These are phyloP conservation scores for Ceratocystis destructans DNA, from an alignment of 2,329 filamentous ascomycete species.

Conservation along the genomic window DNA sequence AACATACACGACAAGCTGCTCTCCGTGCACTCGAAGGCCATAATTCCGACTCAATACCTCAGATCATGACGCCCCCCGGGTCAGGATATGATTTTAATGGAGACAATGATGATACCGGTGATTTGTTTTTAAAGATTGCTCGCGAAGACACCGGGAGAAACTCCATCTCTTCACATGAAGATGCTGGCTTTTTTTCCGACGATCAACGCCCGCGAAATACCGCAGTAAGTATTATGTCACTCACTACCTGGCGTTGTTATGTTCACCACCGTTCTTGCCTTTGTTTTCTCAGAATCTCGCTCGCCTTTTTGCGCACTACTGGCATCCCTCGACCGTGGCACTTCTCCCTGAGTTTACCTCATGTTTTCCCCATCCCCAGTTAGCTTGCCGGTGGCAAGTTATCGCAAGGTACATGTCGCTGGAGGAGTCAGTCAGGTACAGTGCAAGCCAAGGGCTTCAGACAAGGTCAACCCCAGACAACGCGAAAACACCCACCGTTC, in stretches of 20 bases:
- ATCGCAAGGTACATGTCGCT: neutral
- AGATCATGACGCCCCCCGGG: slow-evolving; percentile 10
- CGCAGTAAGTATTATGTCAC: slow-evolving; percentile 30
- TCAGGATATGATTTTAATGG: slow-evolving; percentile 21
- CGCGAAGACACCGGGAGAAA: slow-evolving; percentile 37
- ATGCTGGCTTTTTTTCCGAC: slow-evolving; percentile 20
- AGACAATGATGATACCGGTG: slow-evolving; percentile 40
- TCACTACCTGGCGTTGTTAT: slow-evolving; percentile 3
- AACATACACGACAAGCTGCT: slow-evolving; percentile 34
- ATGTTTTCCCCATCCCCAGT: neutral
- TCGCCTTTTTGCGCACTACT: slow-evolving; percentile 5
- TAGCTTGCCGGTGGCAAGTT: neutral
- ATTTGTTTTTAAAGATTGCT: slow-evolving; percentile 46
- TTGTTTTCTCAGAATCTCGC: slow-evolving; percentile 18
- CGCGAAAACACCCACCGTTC: slow-evolving; percentile 9
- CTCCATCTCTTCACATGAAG: slow-evolving; percentile 25
- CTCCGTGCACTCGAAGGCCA: slow-evolving; percentile 39
- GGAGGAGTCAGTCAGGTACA: slow-evolving; percentile 1
- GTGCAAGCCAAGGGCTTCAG: neutral
- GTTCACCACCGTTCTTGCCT: slow-evolving; percentile 3
- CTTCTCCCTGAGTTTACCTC: neutral
- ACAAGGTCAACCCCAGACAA: slow-evolving; percentile 12
- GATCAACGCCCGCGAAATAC: slow-evolving; percentile 9
- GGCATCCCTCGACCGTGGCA: neutral
- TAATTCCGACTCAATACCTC: slow-evolving; percentile 24